Evolutionary conservation across 1,284 basidiomycete genomes (phyloP).

Genomic region (Sphaerobolus stellatus): DNA sequence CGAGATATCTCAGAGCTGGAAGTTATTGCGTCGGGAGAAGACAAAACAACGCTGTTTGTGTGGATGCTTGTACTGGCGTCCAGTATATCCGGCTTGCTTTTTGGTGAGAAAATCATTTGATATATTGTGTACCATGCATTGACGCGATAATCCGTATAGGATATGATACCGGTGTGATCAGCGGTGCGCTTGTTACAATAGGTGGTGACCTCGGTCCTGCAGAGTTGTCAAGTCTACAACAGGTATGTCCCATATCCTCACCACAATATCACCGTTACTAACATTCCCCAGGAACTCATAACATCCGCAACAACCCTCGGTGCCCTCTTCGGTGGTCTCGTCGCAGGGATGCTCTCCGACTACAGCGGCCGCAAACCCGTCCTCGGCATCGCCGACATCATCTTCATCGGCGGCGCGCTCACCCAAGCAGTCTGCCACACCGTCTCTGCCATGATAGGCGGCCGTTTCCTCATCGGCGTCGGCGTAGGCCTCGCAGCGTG

Average conservation of each 20-base stretch:
- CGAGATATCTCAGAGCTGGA: constrained; percentile 60
- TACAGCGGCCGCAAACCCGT: constrained; percentile 69
- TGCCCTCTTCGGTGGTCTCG: constrained; percentile 71
- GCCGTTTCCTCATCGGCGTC: constrained; percentile 73
- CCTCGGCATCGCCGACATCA: constrained; percentile 67
- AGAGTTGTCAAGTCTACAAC: constrained; percentile 60
- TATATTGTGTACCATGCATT: neutral
- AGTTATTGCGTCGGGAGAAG: constrained; percentile 68
- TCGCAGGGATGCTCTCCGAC: constrained; percentile 70
- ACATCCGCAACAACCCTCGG: constrained; percentile 80
- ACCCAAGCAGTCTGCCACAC: constrained; percentile 65
- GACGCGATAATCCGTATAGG: constrained; percentile 39
- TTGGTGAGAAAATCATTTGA: constrained; percentile 49
- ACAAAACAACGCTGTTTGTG: constrained; percentile 66
- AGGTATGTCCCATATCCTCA: constrained; percentile 40
- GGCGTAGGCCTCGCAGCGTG: constrained; percentile 75
- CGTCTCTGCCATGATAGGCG: constrained; percentile 74
- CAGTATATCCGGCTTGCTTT: constrained; percentile 74
- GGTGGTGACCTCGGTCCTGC: constrained; percentile 63
- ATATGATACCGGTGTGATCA: constrained; percentile 80
- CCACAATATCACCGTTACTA: constrained; percentile 1
- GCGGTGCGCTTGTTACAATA: constrained; percentile 74
- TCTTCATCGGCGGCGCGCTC: constrained; percentile 76
- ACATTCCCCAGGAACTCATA: constrained; percentile 62
- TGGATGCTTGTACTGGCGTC: constrained; percentile 67